These are phyloP conservation scores for Gardenia jasminoides DNA, from an alignment of 257 asterid genomes.

Conservation along the genomic window DNA sequence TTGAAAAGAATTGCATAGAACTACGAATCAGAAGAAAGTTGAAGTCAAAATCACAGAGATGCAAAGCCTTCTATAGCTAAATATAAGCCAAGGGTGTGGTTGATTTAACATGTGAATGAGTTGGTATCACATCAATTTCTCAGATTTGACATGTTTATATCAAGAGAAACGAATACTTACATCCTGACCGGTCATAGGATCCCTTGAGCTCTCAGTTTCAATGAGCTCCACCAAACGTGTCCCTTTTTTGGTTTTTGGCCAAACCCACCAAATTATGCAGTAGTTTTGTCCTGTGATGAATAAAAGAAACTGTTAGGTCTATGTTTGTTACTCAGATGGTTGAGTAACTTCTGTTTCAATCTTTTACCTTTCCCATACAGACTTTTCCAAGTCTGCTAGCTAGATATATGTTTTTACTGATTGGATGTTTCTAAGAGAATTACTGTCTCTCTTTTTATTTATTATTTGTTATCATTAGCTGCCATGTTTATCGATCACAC, in stretches of 20 bases:
- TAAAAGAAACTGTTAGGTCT: neutral
- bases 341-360: neutral
- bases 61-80: neutral
- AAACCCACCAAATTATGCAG: conserved; percentile 19
- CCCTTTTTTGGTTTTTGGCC: conserved; percentile 19
- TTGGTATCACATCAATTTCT: conserved; percentile 10
- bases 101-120: neutral
- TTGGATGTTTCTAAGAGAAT: neutral
- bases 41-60: neutral
- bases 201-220: conserved; percentile 5
- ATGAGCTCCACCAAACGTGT: conserved; percentile 23
- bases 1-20: neutral
- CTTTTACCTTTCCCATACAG: neutral
- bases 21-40: neutral
- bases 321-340: neutral
- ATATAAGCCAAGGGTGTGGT: too few relatives aligned
- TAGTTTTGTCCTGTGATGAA: neutral
- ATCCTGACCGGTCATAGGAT: neutral
- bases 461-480: too few relatives aligned
- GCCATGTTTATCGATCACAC: too few relatives aligned
- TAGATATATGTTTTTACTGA: neutral
- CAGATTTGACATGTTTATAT: neutral
- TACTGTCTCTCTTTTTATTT: too few relatives aligned
- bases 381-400: neutral
- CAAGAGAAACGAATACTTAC: neutral